A percentile compares a stretch with the other conserved stretches of the same genome.
Conservation (phyloP, 208 protist species). For the Crithidia mellificae region DNA sequence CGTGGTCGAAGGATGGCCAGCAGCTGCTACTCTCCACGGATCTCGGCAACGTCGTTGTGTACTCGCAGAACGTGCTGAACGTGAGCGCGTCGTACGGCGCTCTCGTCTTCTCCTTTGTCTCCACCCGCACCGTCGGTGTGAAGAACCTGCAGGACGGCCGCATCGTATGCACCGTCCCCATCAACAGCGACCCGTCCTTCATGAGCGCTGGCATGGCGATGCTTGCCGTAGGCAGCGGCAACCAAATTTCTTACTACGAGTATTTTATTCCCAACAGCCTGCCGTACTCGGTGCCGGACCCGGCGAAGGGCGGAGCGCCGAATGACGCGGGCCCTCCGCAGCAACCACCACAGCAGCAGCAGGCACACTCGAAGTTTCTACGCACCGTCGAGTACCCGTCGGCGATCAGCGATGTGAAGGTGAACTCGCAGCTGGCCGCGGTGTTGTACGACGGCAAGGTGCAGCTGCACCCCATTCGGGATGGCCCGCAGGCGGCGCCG, state of each 20-base stretch:
- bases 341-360: slow-evolving; percentile 23
- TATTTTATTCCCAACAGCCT: slow-evolving; percentile 62
- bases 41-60: slow-evolving; percentile 77
- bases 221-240: slow-evolving; percentile 82
- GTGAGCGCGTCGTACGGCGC: slow-evolving; percentile 75
- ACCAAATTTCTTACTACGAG: slow-evolving; percentile 88
- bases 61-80: slow-evolving; percentile 77
- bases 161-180: slow-evolving; percentile 63
- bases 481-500: slow-evolving; percentile 26
- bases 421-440: slow-evolving; percentile 82
- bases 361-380: slow-evolving; percentile 47
- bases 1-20: slow-evolving; percentile 92
- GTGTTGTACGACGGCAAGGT: slow-evolving; percentile 86
- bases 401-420: slow-evolving; percentile 65
- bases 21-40: slow-evolving; percentile 79
- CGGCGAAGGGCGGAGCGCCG: slow-evolving; percentile 1
- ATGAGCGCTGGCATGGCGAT: slow-evolving; percentile 82
- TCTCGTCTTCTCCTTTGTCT: slow-evolving; percentile 84
- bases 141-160: slow-evolving; percentile 74
- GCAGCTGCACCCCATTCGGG: slow-evolving; percentile 80
- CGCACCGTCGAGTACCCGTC: slow-evolving; percentile 79
- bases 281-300: slow-evolving; percentile 13
- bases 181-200: slow-evolving; percentile 88
- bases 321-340: slow-evolving; percentile 5
- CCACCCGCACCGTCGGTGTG: slow-evolving; percentile 83